A percentile compares a stretch with the other conserved stretches of the same genome.
These are phyloP conservation scores for Paracorniculantispora psalliotae DNA, from an alignment of 2,329 filamentous ascomycete species.

Conservation along the genomic window DNA sequence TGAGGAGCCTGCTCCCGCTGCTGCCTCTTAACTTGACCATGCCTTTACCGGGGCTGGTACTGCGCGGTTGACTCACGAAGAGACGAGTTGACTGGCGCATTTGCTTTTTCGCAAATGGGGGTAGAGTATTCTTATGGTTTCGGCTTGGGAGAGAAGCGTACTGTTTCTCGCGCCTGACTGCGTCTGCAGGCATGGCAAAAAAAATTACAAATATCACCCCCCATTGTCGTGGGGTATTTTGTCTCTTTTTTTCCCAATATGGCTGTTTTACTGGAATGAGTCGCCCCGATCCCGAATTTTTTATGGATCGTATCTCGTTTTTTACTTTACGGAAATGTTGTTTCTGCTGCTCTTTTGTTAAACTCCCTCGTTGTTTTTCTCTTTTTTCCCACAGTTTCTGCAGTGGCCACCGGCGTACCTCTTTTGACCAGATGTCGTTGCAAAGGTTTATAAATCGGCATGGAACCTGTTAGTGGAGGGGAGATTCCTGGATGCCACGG, in stretches of 20 bases:
- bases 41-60: neutral
- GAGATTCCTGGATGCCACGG: neutral
- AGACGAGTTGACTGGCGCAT: constrained; percentile 11
- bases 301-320: constrained; percentile 15
- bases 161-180: constrained; percentile 8
- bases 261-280: constrained; percentile 13
- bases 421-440: constrained; percentile 5
- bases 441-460: constrained; percentile 13
- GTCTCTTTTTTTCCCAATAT: constrained; percentile 11
- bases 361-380: constrained; percentile 10
- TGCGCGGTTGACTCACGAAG: constrained; percentile 6
- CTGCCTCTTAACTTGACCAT: constrained; percentile 44
- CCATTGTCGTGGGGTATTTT: constrained; percentile 29
- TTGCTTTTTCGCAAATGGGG: constrained; percentile 13
- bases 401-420: constrained; percentile 12
- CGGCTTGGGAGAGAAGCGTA: constrained; percentile 9
- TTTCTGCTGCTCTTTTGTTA: constrained; percentile 19
- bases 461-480: constrained; percentile 16
- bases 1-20: constrained; percentile 51
- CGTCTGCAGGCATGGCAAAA: constrained; percentile 1
- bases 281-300: constrained; percentile 6
- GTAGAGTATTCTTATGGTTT: constrained; percentile 5
- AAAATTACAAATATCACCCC: neutral
- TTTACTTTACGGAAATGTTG: constrained; percentile 26
- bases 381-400: constrained; percentile 17